These are phyloP conservation scores for Botrytis medusae DNA, from an alignment of 2,329 filamentous ascomycete genomes.

Conservation along the genomic window DNA sequence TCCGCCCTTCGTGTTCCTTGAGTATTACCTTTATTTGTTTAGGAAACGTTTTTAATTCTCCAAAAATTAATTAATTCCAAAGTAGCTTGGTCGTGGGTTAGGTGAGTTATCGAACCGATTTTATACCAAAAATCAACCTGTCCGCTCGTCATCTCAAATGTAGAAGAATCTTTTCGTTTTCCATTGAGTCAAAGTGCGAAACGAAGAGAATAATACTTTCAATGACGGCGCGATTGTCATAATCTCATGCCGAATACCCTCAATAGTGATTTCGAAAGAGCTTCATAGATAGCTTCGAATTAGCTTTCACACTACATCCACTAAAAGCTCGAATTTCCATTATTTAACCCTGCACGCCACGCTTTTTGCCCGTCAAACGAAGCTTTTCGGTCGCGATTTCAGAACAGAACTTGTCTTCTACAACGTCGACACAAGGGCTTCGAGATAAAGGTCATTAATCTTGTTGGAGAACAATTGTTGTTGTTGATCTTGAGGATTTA, in stretches of 20 bases:
- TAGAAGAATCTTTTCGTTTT: slow-evolving; percentile 22
- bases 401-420: background rate
- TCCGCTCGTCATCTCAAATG: slow-evolving; percentile 18
- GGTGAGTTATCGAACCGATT: background rate
- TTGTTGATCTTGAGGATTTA: background rate
- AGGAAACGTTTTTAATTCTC: slow-evolving; percentile 15
- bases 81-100: slow-evolving; percentile 10
- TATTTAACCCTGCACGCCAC: slow-evolving; percentile 4
- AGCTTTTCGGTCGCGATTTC: slow-evolving; percentile 9
- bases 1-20: background rate
- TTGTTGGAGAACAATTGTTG: slow-evolving; percentile 9
- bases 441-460: background rate
- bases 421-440: background rate
- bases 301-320: background rate
- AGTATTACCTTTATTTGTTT: slow-evolving; percentile 6
- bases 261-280: background rate
- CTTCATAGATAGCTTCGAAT: slow-evolving; percentile 1
- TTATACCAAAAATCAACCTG: slow-evolving; percentile 18
- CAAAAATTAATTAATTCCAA: background rate
- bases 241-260: background rate
- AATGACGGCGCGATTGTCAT: background rate
- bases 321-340: background rate
- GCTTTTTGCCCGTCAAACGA: background rate
- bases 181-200: slow-evolving; percentile 16
- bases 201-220: background rate